Evolutionary conservation across 345 rosid species (phyloP).

Genomic region (Syzygium grande): DNA sequence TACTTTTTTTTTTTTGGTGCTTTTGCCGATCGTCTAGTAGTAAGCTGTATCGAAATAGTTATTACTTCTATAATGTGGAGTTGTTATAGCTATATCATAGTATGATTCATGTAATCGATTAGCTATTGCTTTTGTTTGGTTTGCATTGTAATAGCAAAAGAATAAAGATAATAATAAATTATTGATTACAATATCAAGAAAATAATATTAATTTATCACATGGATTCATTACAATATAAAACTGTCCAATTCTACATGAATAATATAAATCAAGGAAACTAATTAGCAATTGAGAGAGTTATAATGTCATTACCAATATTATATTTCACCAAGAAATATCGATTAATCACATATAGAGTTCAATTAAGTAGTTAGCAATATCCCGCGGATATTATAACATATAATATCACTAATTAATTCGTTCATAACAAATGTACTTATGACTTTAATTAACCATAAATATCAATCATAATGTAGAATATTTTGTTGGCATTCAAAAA

Average conservation of each 20-base stretch:
- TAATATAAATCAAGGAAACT: not conserved
- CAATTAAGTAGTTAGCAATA: not conserved
- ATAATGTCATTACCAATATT: not conserved
- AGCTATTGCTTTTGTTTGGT: not conserved
- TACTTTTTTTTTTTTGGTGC: not conserved
- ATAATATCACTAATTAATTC: not conserved
- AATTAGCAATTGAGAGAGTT: not conserved
- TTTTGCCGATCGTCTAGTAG: not conserved
- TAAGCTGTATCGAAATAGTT: not conserved
- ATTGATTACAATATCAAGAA: not conserved
- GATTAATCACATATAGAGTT: not conserved
- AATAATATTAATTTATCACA: not conserved
- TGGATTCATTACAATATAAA: not conserved
- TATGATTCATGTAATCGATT: not conserved
- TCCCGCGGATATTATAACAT: not conserved
- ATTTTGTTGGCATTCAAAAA: not conserved
- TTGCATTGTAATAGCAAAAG: not conserved
- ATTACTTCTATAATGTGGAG: not conserved
- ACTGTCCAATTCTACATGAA: not conserved
- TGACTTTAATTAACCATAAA: not conserved
- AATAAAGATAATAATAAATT: not conserved
- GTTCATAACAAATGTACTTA: not conserved
- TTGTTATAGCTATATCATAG: not conserved
- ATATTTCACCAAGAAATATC: not conserved
- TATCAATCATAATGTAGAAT: not conserved